Base-by-base conservation (phyloP, 306 rosid genomes). In the Quercus dentata region DNA sequence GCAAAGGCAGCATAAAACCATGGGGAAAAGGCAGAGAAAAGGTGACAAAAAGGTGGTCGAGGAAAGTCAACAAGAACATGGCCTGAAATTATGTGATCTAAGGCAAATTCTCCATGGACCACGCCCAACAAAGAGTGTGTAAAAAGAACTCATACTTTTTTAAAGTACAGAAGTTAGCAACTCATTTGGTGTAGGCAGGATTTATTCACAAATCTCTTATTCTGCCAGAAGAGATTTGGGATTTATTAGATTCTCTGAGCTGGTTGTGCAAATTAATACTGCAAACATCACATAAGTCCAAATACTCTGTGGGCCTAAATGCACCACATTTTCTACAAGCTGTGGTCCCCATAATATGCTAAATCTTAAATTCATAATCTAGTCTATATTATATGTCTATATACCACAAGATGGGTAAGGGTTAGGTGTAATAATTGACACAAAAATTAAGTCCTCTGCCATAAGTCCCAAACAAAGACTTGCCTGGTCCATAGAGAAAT, bases 401-500 rank as follows among this genome's bases (percentile, higher is more conserved):
- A 38, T 38, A 25, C 72, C 68, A 85, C 38, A 56, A 35, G 69
- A 72, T 49, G 71, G 70, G 57, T 38, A 68, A 41, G 54, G 28
- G 70, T 86, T 86, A 38, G 87, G 81, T 78, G 21, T 46, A 82
- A 74, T 10, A 59, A 49, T 49, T 49, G 14, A 49, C 17, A 49
- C 54, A 49, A 49, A 49, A 49, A 49, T 49, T 49, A 57, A 31
- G 31, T 59, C 31, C 31, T 58, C 30, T 4, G 25, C 30, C 11
- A 59, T 64, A 31, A 57, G 49, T 28, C 28, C 27, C 3, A 41
- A 59, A 56, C 6, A 75, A 35, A 41, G 61, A 88, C 82, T 83
- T 88, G 86, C 99, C 96, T 95, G 97, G 85, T 95, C 99, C 69
- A 89, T 80, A 13, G 71, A 89, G 91, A 95, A 84, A 84, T 75